Evolutionary conservation across 805 yeast species (phyloP).

Genomic region (Cyberlindnera americana): DNA sequence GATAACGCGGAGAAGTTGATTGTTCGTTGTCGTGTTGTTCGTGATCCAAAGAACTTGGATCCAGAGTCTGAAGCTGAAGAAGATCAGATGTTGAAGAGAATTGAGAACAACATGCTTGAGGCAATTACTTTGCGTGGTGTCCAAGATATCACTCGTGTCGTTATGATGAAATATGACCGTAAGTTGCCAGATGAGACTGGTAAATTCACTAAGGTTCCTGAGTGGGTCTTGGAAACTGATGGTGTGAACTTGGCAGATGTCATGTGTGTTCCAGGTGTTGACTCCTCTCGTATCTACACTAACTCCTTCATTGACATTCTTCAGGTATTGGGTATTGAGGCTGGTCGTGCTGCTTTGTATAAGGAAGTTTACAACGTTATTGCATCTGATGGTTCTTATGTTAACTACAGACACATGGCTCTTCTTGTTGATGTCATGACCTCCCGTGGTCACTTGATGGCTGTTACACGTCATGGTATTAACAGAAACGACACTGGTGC

Average conservation of each 20-base stretch:
- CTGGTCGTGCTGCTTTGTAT: constrained; percentile 91
- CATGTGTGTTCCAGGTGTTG: constrained; percentile 93
- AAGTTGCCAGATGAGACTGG: constrained; percentile 75
- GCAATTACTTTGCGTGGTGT: constrained; percentile 95
- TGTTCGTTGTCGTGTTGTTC: constrained; percentile 96
- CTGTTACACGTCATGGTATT: constrained; percentile 99
- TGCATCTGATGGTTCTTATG: constrained; percentile 99
- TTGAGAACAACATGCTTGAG: constrained; percentile 95
- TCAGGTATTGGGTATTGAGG: constrained; percentile 96
- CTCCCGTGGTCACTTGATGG: constrained; percentile 96
- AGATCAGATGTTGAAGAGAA: constrained; percentile 91
- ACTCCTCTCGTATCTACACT: constrained; percentile 84
- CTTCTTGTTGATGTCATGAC: constrained; percentile 98
- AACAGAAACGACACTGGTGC: constrained; percentile 99
- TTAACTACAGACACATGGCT: constrained; percentile 98
- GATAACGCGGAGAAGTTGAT: constrained; percentile 96
- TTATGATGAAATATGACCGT: constrained; percentile 79
- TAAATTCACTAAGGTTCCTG: constrained; percentile 83
- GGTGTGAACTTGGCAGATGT: constrained; percentile 96
- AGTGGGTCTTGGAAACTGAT: constrained; percentile 98
- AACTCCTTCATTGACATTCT: constrained; percentile 95
- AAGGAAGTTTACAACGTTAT: constrained; percentile 94
- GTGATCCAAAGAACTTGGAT: constrained; percentile 91
- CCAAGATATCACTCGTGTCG: constrained; percentile 78
- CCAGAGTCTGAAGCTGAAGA: constrained; percentile 95